Evolutionary conservation across 2,329 filamentous ascomycete genomes (phyloP).

Genomic region (Dactylellina drechsleri): DNA sequence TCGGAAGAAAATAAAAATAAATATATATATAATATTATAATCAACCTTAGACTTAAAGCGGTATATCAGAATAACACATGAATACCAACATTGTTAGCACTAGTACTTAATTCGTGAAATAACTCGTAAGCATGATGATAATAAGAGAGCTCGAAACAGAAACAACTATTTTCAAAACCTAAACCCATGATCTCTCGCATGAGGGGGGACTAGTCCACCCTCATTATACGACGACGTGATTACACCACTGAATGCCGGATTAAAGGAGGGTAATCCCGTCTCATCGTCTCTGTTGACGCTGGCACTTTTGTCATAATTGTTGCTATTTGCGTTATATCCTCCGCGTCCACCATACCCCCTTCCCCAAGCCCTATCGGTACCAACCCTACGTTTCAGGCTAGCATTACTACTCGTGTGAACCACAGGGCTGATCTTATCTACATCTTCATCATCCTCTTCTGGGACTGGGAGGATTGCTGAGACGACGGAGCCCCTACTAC

Average conservation of each 20-base stretch:
- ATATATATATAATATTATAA: neutral
- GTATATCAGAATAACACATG: neutral
- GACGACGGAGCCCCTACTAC: constrained; percentile 33
- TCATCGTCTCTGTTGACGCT: constrained; percentile 5
- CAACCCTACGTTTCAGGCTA: neutral
- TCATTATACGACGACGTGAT: constrained; percentile 23
- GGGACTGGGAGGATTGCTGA: constrained; percentile 37
- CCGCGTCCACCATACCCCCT: constrained; percentile 46
- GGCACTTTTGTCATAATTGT: neutral
- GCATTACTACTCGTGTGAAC: neutral
- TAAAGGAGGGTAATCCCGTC: constrained; percentile 4
- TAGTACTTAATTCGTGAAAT: too few relatives aligned
- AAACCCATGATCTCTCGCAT: constrained; percentile 30
- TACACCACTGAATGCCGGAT: constrained; percentile 20
- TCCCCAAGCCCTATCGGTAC: constrained; percentile 33
- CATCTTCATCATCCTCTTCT: constrained; percentile 39
- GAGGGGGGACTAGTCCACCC: constrained; percentile 31
- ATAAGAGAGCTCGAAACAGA: neutral
- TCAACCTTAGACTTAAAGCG: neutral
- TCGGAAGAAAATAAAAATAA: neutral
- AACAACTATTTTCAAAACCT: constrained; percentile 6
- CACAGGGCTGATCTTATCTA: constrained; percentile 25
- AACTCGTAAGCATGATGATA: neutral
- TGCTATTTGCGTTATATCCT: constrained; percentile 28
- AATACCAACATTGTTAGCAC: neutral